A percentile compares a stretch with the other conserved stretches of the same genome.
These are phyloP conservation scores for Phytophthora fragariae DNA, from an alignment of 352 stramenopile genomes.

Conservation along the genomic window DNA sequence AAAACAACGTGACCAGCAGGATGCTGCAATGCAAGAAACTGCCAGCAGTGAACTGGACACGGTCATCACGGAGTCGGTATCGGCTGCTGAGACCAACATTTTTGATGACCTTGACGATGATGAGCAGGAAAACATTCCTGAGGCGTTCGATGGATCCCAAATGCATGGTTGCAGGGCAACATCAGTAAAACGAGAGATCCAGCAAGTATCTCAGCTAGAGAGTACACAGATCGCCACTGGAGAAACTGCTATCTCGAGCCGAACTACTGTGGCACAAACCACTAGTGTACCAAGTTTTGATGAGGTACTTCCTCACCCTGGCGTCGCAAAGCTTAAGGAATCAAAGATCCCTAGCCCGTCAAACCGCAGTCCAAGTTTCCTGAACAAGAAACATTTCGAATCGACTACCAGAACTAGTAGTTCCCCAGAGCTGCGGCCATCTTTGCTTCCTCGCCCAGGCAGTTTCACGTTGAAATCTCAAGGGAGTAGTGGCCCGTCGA, in stretches of 20 bases:
- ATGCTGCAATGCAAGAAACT: slow-evolving; percentile 1
- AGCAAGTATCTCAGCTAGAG: background rate
- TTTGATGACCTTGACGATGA: slow-evolving; percentile 10
- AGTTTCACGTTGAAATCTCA: slow-evolving; percentile 27
- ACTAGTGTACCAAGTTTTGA: slow-evolving; percentile 19
- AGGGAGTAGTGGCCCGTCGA: slow-evolving; percentile 27
- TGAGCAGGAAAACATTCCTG: slow-evolving; percentile 5
- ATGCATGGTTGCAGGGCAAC: slow-evolving; percentile 21
- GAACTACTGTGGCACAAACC: background rate
- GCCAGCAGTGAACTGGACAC: background rate
- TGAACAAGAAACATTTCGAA: slow-evolving; percentile 13
- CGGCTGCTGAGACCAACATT: background rate
- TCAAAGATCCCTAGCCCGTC: slow-evolving; percentile 25
- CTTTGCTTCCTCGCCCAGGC: slow-evolving; percentile 21
- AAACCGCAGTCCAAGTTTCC: slow-evolving; percentile 19
- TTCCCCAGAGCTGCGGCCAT: slow-evolving; percentile 16
- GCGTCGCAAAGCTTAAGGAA: slow-evolving; percentile 25
- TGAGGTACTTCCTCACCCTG: slow-evolving; percentile 15
- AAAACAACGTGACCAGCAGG: slow-evolving; percentile 24
- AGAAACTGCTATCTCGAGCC: slow-evolving; percentile 3
- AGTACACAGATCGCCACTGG: background rate
- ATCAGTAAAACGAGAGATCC: background rate
- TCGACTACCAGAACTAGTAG: slow-evolving; percentile 14
- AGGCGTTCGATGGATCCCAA: slow-evolving; percentile 36
- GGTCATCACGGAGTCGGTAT: background rate